Evolutionary conservation across 495 filamentous ascomycete species (phyloP), one percentile per base, ranked within the genome.

Genomic region (Amniculicola lignicola): DNA sequence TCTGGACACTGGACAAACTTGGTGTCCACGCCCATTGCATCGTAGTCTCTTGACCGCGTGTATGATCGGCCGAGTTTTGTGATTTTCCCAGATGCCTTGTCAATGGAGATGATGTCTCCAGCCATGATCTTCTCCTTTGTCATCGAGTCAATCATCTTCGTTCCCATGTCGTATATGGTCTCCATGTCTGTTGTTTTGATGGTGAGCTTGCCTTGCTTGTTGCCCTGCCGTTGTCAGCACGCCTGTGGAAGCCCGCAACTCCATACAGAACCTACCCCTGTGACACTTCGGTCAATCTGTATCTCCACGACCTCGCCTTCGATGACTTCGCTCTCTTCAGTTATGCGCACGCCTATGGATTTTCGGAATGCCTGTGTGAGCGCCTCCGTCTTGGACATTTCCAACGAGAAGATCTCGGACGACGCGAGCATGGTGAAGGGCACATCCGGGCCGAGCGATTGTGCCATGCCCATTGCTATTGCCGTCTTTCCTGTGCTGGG

Each of bases 151-250:
- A 99, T 96, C 94, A 97, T 96, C 73, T 97, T 96, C 48, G 85
- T 90, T 35, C 93, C 93, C 89, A 98, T 93, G 62, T 98, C 93
- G 77, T 96, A 98, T 62, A 97, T 89, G 16, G 93, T 95, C 73
- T 99, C 93, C 93, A 99, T 99, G 67, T 99, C 94, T 62, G 92
- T 96, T 16, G 93, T 99, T 72, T 97, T 99, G 72, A 99, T 96
- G 7, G 93, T 99, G 59, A 99, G 86, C 72, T 97, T 99, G 62
- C 93, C 93, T 79, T 96, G 91, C 77, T 96, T 96, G 69, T 89
- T 90, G 57, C 80, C 81, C 83, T 87, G 45, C 23, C 56, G 51
- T 12, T 4, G 14, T 49, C 28, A 53, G 45, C 54, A 24, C 14
- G n/a, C n/a, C n/a, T n/a, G 15, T 3, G 9, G 18, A 15, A 39